Base-by-base conservation (phyloP, 495 filamentous ascomycete species). In the Sporormia fimetaria region DNA sequence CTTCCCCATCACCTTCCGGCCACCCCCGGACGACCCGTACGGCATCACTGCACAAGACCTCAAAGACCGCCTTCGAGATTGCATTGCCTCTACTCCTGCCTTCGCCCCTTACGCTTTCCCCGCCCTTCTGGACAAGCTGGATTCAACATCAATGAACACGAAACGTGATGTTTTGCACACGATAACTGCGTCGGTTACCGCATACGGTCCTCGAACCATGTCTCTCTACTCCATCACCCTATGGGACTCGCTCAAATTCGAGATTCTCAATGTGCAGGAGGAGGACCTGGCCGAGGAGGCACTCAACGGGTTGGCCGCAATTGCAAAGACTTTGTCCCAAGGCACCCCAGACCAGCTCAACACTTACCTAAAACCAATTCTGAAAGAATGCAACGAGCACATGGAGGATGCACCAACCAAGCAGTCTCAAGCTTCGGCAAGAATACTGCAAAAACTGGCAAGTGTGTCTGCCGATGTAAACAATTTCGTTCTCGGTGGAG, bases 1-100 rank as follows among this genome's bases (percentile, higher is more conserved):
- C 57, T 85, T 84, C 54, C 80, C 80, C 0, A 83, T 85, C 39
- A 82, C 80, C 0, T 85, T 83, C 57, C 67, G 72, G 47, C 80
- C 80, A 15, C 80, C 80, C 0, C 80, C 80, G 6, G 76, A 81
- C 41, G 80, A 84, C 51, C 79, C 80, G 3, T 83, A 81, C 30
- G 73, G 76, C 4, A 82, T 85, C 41, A 81, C 80, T 20, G 70
- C 80, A 3, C 78, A 84, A 56, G 73, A 85, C 44, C 57, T 85
- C 32, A 85, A 85, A 45, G 65, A 67, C 27, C 68, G 80, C 15
- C 59, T 85, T n/a, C 68, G 80, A 40, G 72, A 74, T 28, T 85
- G 80, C 50, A 78, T 85, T 44, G 63, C 79, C n/a, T 70, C 79
- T 10, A 80, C 73, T 3, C 60, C 62, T n/a, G 63, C 69, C 26